Evolutionary conservation across 108 stramenopile genomes (phyloP).

Genomic region (Bacterosira constricta): DNA sequence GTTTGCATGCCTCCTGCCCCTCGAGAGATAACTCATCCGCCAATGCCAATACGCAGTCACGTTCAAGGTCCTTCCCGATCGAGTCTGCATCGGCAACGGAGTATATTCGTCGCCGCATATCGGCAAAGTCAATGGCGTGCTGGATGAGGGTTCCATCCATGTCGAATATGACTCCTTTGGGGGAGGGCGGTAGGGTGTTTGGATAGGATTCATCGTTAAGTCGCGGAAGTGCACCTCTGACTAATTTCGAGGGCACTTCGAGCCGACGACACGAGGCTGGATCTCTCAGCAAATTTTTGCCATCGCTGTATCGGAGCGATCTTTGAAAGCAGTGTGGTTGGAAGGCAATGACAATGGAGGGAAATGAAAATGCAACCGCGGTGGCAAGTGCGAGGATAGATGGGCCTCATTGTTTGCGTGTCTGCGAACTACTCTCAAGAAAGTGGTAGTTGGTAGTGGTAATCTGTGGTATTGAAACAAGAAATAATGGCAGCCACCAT

Average conservation of each 20-base stretch:
- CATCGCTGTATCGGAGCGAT: too few species aligned
- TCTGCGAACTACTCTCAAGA: too few species aligned
- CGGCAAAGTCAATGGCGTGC: conserved; percentile 46
- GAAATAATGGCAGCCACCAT: too few species aligned
- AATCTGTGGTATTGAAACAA: too few species aligned
- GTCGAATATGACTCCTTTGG: conserved; percentile 47
- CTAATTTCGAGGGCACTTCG: neutral
- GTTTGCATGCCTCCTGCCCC: conserved; percentile 17
- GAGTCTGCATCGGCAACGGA: conserved; percentile 34
- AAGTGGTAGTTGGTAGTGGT: too few species aligned
- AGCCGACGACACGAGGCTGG: too few species aligned
- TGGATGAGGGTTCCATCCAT: conserved; percentile 54
- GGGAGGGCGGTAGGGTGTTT: neutral
- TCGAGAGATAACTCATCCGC: conserved; percentile 10
- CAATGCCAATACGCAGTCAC: conserved; percentile 10
- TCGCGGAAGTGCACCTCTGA: neutral
- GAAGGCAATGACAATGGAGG: neutral
- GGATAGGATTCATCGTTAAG: neutral
- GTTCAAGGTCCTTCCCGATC: conserved; percentile 10
- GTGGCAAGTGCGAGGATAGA: too few species aligned
- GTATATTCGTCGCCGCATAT: conserved; percentile 44
- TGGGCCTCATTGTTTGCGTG: too few species aligned
- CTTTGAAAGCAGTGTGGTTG: too few species aligned
- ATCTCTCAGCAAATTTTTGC: too few species aligned
- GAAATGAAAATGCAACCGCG: too few species aligned